Evolutionary conservation across 306 rosid species (phyloP).

Genomic region (Prunus mume): DNA sequence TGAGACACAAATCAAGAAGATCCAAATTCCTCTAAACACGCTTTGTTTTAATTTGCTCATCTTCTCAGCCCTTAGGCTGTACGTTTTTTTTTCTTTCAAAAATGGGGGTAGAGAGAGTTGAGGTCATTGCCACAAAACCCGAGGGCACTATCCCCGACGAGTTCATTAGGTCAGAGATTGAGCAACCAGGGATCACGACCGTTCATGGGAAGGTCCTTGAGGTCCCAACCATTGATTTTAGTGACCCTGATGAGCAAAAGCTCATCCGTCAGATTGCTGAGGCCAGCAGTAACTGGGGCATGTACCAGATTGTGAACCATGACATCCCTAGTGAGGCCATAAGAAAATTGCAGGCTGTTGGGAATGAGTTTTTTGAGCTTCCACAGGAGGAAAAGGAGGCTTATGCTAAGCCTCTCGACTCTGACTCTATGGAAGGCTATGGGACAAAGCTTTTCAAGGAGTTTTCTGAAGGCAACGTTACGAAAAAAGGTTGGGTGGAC

Average conservation of each 20-base stretch:
- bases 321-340: slow-evolving; percentile 50
- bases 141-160: slow-evolving; percentile 38
- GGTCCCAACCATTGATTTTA: slow-evolving; percentile 50
- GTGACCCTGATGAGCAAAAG: slow-evolving; percentile 32
- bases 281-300: slow-evolving; percentile 62
- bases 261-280: slow-evolving; percentile 25
- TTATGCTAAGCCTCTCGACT: slow-evolving; percentile 35
- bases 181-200: slow-evolving; percentile 74
- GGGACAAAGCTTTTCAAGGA: slow-evolving; percentile 61
- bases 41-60: not conserved
- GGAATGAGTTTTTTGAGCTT: slow-evolving; percentile 54
- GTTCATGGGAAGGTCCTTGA: slow-evolving; percentile 40
- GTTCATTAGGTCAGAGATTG: slow-evolving; percentile 48
- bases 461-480: slow-evolving; percentile 27
- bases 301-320: slow-evolving; percentile 83
- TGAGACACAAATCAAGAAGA: not conserved
- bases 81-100: not conserved
- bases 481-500: slow-evolving; percentile 71
- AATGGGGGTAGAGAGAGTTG: slow-evolving; percentile 30
- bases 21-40: not conserved
- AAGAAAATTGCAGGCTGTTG: slow-evolving; percentile 47
- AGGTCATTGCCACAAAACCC: slow-evolving; percentile 23
- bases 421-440: slow-evolving; percentile 56
- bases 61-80: no score
- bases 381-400: slow-evolving; percentile 62